These are phyloP conservation scores for Trichocladium antarcticum DNA, from an alignment of 495 filamentous ascomycete genomes.

Conservation along the genomic window DNA sequence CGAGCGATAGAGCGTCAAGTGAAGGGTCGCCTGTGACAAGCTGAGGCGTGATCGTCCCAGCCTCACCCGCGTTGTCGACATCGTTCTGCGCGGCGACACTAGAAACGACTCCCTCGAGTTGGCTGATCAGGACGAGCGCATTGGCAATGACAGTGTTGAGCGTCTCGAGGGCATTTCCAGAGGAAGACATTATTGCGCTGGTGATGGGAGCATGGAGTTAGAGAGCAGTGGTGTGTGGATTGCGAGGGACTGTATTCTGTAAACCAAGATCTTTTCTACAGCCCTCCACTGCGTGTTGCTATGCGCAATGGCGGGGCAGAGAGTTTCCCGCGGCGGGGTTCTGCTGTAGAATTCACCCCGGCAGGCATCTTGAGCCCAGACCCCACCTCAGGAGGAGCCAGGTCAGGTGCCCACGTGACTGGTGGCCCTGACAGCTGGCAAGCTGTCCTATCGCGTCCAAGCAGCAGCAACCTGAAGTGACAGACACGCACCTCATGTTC, in stretches of 20 bases:
- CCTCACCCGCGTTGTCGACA: background rate
- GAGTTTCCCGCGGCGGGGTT: background rate
- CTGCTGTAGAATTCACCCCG: background rate
- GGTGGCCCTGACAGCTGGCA: too few species aligned
- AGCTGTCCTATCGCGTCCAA: too few species aligned
- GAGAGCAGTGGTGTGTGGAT: too few species aligned
- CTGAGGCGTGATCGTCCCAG: background rate
- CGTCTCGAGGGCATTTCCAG: conserved; percentile 11
- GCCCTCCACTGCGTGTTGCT: too few species aligned
- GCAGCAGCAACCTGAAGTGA: background rate
- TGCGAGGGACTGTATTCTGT: background rate
- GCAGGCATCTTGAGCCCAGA: too few species aligned
- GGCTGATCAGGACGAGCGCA: conserved; percentile 24
- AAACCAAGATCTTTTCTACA: background rate
- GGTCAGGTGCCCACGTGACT: too few species aligned
- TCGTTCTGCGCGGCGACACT: conserved; percentile 15
- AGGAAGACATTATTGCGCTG: conserved; percentile 13
- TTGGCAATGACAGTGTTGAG: conserved; percentile 18
- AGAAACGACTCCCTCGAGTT: conserved; percentile 29
- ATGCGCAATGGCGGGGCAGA: conserved; percentile 1
- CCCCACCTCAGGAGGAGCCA: too few species aligned
- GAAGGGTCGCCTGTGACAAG: conserved; percentile 1
- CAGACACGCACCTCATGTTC: background rate
- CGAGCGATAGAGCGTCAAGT: conserved; percentile 43
- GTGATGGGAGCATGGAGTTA: too few species aligned